Conservation (phyloP, 2,329 filamentous ascomycete species). For the Didymella exigua region DNA sequence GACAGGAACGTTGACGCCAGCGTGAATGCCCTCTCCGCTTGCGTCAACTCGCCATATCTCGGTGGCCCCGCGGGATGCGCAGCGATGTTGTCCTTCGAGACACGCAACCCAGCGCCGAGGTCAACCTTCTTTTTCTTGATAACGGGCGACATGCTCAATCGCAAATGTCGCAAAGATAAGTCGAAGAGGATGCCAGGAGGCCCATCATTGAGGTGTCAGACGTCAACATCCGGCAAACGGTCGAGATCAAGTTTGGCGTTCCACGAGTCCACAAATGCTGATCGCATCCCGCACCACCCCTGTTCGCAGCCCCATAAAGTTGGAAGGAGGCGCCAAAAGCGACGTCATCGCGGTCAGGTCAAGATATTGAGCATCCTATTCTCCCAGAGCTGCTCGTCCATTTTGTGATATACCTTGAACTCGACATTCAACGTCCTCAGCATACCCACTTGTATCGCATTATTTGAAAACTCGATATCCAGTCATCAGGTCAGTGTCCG, state of each 20-base stretch:
- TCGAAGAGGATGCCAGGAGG: constrained; percentile 3
- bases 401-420: constrained; percentile 7
- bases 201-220: constrained; percentile 22
- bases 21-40: constrained; percentile 57
- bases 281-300: constrained; percentile 25
- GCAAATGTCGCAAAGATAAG: background rate
- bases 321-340: background rate
- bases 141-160: constrained; percentile 28
- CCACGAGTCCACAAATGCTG: constrained; percentile 23
- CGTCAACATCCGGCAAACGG: constrained; percentile 14
- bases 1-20: constrained; percentile 58
- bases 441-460: constrained; percentile 1
- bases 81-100: constrained; percentile 51
- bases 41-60: constrained; percentile 54
- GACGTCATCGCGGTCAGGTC: constrained; percentile 19
- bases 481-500: constrained; percentile 22
- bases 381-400: constrained; percentile 19
- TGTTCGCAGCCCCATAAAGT: constrained; percentile 14
- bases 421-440: background rate
- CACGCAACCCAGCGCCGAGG: constrained; percentile 51
- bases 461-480: background rate
- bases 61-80: constrained; percentile 52
- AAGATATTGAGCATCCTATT: constrained; percentile 29
- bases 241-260: constrained; percentile 33
- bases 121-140: constrained; percentile 45